phyloP scores from a whole-genome alignment of 352 stramenopile genomes.

The Globisporangium mamillatum region DNA sequence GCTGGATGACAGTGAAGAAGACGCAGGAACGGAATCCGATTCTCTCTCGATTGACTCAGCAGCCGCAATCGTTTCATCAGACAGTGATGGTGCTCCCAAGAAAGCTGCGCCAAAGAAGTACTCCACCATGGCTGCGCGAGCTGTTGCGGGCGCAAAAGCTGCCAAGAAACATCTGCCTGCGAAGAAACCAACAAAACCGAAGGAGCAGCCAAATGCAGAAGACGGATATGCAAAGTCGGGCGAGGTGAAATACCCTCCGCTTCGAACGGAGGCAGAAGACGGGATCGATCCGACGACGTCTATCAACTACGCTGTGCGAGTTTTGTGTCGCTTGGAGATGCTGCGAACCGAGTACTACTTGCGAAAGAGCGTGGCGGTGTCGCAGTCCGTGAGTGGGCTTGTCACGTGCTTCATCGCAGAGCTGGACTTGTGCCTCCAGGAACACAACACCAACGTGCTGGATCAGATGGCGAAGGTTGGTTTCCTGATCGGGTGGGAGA shows the following conservation, averaged over 20 bases:
- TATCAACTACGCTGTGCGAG: conserved; percentile 53
- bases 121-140: conserved; percentile 52
- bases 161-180: conserved; percentile 42
- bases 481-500: conserved; percentile 93
- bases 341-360: conserved; percentile 77
- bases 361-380: conserved; percentile 78
- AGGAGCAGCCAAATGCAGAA: conserved; percentile 43
- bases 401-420: conserved; percentile 79
- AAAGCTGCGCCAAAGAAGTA: conserved; percentile 41
- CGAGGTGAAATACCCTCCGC: conserved; percentile 60
- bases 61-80: conserved; percentile 15
- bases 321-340: conserved; percentile 72
- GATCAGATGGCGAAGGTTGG: conserved; percentile 70
- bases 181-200: conserved; percentile 36
- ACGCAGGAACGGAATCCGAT: background rate
- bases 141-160: conserved; percentile 52
- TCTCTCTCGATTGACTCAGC: conserved; percentile 16
- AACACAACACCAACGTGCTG: conserved; percentile 55
- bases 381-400: conserved; percentile 80
- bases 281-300: conserved; percentile 48
- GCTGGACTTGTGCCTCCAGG: conserved; percentile 70
- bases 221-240: conserved; percentile 17
- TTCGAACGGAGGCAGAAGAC: conserved; percentile 68
- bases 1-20: conserved; percentile 34
- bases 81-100: conserved; percentile 17